These are phyloP conservation scores for Elsinoe australis DNA, from an alignment of 2,329 filamentous ascomycete genomes.

Conservation along the genomic window DNA sequence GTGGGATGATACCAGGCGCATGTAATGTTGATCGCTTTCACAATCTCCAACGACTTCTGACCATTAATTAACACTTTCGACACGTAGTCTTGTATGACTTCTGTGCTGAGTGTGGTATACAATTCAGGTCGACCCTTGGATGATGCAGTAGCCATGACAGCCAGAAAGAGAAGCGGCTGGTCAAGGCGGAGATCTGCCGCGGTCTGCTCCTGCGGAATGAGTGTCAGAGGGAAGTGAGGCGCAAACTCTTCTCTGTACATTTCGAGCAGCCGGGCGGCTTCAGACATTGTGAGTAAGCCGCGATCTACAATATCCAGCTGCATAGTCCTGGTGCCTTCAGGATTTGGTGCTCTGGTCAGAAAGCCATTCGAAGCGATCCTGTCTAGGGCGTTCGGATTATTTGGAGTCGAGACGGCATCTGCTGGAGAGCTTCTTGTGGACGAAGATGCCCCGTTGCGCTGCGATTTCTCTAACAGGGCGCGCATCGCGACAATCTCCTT, in stretches of 20 bases:
- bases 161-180: constrained; percentile 62
- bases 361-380: constrained; percentile 17
- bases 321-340: too few relatives aligned
- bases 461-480: constrained; percentile 31
- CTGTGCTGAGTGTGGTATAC: constrained; percentile 40
- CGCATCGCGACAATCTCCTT: constrained; percentile 38
- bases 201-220: constrained; percentile 50
- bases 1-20: constrained; percentile 46
- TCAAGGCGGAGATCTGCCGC: constrained; percentile 49
- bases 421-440: background rate
- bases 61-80: constrained; percentile 43
- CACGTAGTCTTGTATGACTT: constrained; percentile 43
- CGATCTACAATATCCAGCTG: constrained; percentile 51
- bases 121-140: constrained; percentile 48
- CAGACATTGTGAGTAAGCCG: constrained; percentile 50
- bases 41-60: constrained; percentile 45
- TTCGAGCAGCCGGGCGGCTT: constrained; percentile 49
- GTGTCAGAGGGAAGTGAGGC: constrained; percentile 54
- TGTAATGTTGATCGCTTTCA: constrained; percentile 44
- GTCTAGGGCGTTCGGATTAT: background rate
- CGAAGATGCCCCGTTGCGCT: background rate
- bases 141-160: constrained; percentile 56
- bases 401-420: background rate
- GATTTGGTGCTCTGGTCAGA: too few relatives aligned
- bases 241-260: constrained; percentile 55